Base-by-base conservation (phyloP, 2,329 filamentous ascomycete species). In the Trematosphaeria pertusa region DNA sequence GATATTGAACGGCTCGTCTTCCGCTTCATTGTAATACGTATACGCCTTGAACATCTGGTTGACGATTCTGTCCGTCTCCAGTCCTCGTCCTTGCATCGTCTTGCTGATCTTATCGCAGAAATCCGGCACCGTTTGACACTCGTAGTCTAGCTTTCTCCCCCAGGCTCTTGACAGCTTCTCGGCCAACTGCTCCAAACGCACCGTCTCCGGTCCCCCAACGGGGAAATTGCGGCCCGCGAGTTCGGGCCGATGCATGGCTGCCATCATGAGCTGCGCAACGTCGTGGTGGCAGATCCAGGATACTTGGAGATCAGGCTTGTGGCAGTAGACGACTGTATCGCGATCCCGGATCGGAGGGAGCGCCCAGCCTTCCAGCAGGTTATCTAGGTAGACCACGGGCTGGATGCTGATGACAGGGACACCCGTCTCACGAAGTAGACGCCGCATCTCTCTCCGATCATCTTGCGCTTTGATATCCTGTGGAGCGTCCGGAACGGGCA, bases 221-320 rank as follows among this genome's bases (percentile, higher is more conserved):
- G 64, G 41, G 18, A 75, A 61, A 46, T 74, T 59, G 24, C 64
- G 57, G 1, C 71, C 70, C 2, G 64, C 68, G 3, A 75, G 60
- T 1, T 72, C 60, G 0, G 68, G 65, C 6, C 61, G 61, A 9
- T 52, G 19, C 57, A 70, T 64, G 1, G 68, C 67, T 2, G 69
- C 65, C 20, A 70, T 52, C 72, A 75, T 74, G 28, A 75, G 58
- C 43, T 70, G 64, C 6, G 70, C 72, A 12, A 74, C 54, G 46
- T 75, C 71, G 36, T 73, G 57, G 32, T 75, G 71, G 50, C 71
- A 72, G 41, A 74, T 73, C 72, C 72, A 75, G 1, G 64, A 70
- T 2, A 71, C 71, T 17, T 66, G 58, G 5, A 75, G 63, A 4
- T 56, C 47, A 0, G 69, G 68, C 39, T 71, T 71, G 59, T 74